Evolutionary conservation across 495 filamentous ascomycete genomes (phyloP), one percentile per base, ranked within the genome.

Genomic region (Chlorociboria aeruginascens): DNA sequence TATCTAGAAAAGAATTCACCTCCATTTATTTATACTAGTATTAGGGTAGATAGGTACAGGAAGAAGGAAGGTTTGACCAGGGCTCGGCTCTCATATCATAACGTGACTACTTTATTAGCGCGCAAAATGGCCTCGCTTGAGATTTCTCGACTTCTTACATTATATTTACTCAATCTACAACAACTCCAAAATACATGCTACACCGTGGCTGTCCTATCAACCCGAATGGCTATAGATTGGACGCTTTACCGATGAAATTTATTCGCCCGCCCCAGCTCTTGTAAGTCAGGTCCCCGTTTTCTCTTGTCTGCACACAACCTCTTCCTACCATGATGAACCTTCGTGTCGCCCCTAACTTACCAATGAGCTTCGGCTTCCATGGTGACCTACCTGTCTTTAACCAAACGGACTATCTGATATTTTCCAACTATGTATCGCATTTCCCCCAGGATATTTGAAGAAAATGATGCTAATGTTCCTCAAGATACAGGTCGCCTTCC

Each of bases 311-410:
- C 30, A 10, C 16, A 32, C 44, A 9, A 25, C 31, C 31, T 37
- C 12, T n/a, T 16, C 17, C 7, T 40, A 42, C 20, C n/a, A 55
- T 61, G 58, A 61, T 61, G 58, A 61, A 61, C 49, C 45, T 61
- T 58, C 55, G 58, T 61, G 58, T 61, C 58, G 58, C 58, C 58
- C 58, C 58, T 61, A 55, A 53, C 58, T 55, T 57, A 61, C 54
- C 50, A 55, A 50, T 37, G 44, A 57, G 54, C 49, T 57, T 51
- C 45, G 14, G 48, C 57, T 53, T 17, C n/a, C n/a, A 49, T 61
- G 55, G 58, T 61, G 58, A 61, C 45, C 46, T 46, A 58, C 58
- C 58, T 61, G 58, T 58, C 58, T 56, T 56, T 54, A 49, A 49
- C 58, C 55, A 61, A 61, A 58, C 55, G 55, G 58, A 61, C 58